Evolutionary conservation across 1,139 yeast species (phyloP), one percentile per base, ranked within the genome.

Genomic region (Blastobotrys aristatus): DNA sequence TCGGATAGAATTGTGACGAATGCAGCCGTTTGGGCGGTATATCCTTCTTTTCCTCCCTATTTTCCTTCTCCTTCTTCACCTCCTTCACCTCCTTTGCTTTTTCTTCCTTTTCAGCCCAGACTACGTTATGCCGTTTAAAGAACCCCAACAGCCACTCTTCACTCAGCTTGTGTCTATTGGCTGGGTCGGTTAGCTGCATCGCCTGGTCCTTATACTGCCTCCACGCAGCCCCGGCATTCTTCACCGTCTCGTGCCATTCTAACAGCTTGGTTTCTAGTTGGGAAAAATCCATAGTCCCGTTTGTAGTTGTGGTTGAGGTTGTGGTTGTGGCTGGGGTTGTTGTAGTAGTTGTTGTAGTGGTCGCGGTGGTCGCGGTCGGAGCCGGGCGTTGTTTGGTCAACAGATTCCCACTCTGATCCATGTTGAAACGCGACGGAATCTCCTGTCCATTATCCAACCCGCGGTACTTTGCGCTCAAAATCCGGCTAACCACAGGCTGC

Each of bases 401-500:
- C 10, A 6, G 27, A 10, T 24, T 24, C 8, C 27, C 27, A 24
- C 10, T 6, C 10, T 24, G 27, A 24, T 24, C 27, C 27, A 24
- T 24, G 16, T 39, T 26, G 13, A 43, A 43, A 30, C 46, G 27
- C 24, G 34, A 41, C n/a, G 46, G 46, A 5, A 43, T 43, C 21
- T 21, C 33, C 22, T 43, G 18, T 3, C 41, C 46, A 10, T 20
- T 27, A 22, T 43, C 46, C 22, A 43, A 17, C 27, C 29, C 18
- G 2, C 22, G 41, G 13, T 43, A 43, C 30, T 43, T 43, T 10
- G 29, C 36, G 30, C 37, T 29, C 21, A 43, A 16, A 30, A 43
- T 43, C 16, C 46, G 27, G 27, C 30, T 18, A 20, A 43, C 46
- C 13, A 43, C 46, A 4, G 46, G 46, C 21, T 43, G 46, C 4